Evolutionary conservation across 176 grass and related monocot species (phyloP).

Genomic region (Neostapfia colusana): DNA sequence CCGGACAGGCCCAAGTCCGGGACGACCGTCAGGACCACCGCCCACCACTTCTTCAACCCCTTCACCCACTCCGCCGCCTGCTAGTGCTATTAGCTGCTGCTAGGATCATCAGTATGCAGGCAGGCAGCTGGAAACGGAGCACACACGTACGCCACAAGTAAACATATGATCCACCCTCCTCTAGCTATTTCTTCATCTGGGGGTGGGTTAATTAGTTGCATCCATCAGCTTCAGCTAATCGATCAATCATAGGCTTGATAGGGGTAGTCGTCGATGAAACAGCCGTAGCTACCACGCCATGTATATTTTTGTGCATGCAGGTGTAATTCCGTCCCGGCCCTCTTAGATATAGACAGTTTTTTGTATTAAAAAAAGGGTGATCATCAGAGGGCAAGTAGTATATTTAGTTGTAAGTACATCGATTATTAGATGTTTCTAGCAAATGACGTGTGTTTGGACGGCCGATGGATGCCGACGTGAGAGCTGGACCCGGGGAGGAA

Average conservation of each 20-base stretch:
- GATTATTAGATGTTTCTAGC: not conserved
- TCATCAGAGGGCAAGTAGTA: slow-evolving; percentile 1
- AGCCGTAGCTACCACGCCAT: slow-evolving; percentile 26
- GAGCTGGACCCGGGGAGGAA: too few relatives aligned
- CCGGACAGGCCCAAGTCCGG: slow-evolving; percentile 36
- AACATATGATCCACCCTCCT: slow-evolving; percentile 26
- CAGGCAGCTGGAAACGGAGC: slow-evolving; percentile 18
- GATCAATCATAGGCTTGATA: slow-evolving; percentile 36
- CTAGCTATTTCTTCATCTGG: slow-evolving; percentile 36
- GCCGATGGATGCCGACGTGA: too few relatives aligned
- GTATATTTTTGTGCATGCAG: slow-evolving; percentile 44
- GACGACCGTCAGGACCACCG: slow-evolving; percentile 21
- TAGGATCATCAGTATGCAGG: not conserved
- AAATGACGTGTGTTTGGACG: too few relatives aligned
- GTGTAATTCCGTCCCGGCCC: slow-evolving; percentile 28
- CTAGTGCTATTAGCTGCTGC: slow-evolving; percentile 24
- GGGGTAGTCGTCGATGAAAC: slow-evolving; percentile 7
- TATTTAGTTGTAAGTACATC: not conserved
- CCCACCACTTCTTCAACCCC: slow-evolving; percentile 87
- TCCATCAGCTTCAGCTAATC: slow-evolving; percentile 23
- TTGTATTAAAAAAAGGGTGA: not conserved
- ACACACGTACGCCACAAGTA: slow-evolving; percentile 1
- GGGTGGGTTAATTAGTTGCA: not conserved
- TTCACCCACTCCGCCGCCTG: slow-evolving; percentile 85
- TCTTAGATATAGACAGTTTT: not conserved